Base-by-base conservation (phyloP, 169 alveolate species). In the Perkinsus marinus region DNA sequence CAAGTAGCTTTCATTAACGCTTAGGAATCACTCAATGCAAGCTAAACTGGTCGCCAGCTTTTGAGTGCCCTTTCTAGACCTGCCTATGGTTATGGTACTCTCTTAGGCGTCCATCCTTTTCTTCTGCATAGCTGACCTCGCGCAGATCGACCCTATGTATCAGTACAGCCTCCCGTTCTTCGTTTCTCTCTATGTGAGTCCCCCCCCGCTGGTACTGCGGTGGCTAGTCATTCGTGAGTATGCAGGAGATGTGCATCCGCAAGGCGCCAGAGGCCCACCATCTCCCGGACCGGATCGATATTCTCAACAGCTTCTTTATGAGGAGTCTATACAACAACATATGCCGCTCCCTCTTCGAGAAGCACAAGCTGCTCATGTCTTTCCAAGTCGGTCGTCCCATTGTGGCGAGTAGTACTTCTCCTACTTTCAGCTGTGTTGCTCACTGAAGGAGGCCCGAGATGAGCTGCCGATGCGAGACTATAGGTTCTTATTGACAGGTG, bases 71-170 rank as follows among this genome's bases (percentile, higher is more conserved):
- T 19, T 7, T 2, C 22, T 0, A 57, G 22, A 30, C 7, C 36
- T 6, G 79, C 79, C 79, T 13, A 57, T 57, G 36, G 26, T 2
- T 30, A 13, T 6, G n/a, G n/a, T n/a, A 2, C 91, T 95, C 92
- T 93, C 93, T 94, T 92, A 96, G 93, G 95, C 95, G 68, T 94
- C 97, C 37, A 91, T 94, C 46, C 92, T 95, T 69, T 96, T 95
- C 96, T 96, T 96, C 95, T 95, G 96, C 93, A 94, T 97, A 39
- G 93, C 94, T 6, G 98, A 97, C 91, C 93, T 97, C 89, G 95
- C 97, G 26, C 94, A 94, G 90, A 96, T 97, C 79, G 98, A 97
- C 91, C 97, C 97, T 90, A 96, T 96, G 96, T 97, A 97, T 93
- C 96, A 95, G 90, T 96, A 96, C 93, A 94, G 96, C 30, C 93